A percentile compares a stretch with the other conserved stretches of the same genome.
Conservation (phyloP, 805 yeast species). For the Blastobotrys mokoenaii region DNA sequence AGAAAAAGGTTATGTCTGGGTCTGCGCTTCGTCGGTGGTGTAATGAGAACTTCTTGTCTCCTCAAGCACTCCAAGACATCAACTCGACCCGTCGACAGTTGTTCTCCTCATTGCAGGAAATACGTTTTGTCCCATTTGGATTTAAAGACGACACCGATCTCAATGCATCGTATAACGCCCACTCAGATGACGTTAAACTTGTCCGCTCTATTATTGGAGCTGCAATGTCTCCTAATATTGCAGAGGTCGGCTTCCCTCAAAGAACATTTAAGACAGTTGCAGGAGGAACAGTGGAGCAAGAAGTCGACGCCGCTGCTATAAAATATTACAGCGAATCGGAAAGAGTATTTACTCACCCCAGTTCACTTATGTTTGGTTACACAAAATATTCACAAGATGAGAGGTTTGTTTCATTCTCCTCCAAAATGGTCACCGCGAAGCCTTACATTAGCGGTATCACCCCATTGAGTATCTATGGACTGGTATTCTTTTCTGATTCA, state of each 20-base stretch:
- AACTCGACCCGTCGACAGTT: slow-evolving; percentile 63
- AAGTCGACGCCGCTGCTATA: slow-evolving; percentile 67
- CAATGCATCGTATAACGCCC: slow-evolving; percentile 38
- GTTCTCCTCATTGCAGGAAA: slow-evolving; percentile 59
- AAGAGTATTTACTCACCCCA: slow-evolving; percentile 80
- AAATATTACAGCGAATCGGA: slow-evolving; percentile 67
- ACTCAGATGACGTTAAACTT: slow-evolving; percentile 41
- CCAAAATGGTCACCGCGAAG: slow-evolving; percentile 49
- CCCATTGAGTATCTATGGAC: slow-evolving; percentile 64
- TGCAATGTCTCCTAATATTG: slow-evolving; percentile 74
- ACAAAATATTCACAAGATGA: slow-evolving; percentile 30
- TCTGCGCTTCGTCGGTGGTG: slow-evolving; percentile 37
- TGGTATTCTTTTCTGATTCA: slow-evolving; percentile 75
- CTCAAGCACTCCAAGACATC: slow-evolving; percentile 59
- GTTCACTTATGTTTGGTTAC: slow-evolving; percentile 60
- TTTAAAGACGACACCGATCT: slow-evolving; percentile 28
- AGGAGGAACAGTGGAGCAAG: slow-evolving; percentile 77
- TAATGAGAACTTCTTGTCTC: slow-evolving; percentile 52
- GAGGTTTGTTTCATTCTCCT: slow-evolving; percentile 57
- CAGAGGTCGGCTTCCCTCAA: slow-evolving; percentile 75
- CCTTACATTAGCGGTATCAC: slow-evolving; percentile 68
- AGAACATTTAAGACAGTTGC: slow-evolving; percentile 61
- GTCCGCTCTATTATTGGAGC: slow-evolving; percentile 68
- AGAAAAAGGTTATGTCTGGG: slow-evolving; percentile 21
- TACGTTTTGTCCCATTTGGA: slow-evolving; percentile 62